Conservation (phyloP, 805 yeast species). For the Maudiozyma barnettii region DNA sequence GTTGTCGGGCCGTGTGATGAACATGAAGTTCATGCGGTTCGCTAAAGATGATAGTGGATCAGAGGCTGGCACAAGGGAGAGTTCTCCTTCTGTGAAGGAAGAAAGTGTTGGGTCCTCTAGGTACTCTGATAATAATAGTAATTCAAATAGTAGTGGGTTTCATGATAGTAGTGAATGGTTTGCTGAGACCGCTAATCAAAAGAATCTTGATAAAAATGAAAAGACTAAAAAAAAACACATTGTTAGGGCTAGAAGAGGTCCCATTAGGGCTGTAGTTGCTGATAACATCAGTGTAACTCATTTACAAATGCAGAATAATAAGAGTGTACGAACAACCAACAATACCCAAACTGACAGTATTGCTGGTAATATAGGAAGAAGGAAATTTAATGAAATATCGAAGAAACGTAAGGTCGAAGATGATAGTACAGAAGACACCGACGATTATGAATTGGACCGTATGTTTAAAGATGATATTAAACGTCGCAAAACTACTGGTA, state of each 20-base stretch:
- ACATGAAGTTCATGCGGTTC: constrained; percentile 68
- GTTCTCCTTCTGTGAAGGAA: not conserved
- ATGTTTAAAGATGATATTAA: constrained; percentile 14
- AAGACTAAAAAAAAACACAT: too few species aligned
- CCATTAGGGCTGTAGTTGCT: constrained; percentile 3
- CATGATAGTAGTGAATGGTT: constrained; percentile 20
- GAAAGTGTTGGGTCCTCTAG: not conserved
- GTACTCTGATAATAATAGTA: not conserved
- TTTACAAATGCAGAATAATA: not conserved
- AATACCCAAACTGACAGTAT: not conserved
- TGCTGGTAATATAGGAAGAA: constrained; percentile 2
- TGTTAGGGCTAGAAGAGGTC: too few species aligned
- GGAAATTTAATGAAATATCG: not conserved
- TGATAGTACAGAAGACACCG: constrained; percentile 17
- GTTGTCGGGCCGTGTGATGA: constrained; percentile 62
- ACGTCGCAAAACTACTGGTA: constrained; percentile 8
- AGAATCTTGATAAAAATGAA: constrained; percentile 26
- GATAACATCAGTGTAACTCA: constrained; percentile 3
- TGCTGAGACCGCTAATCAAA: not conserved
- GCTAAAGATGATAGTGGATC: constrained; percentile 29
- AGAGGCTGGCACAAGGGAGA: not conserved
- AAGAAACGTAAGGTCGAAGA: constrained; percentile 21
- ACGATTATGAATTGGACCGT: constrained; percentile 18
- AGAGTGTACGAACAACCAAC: not conserved
- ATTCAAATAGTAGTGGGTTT: constrained; percentile 1